Conservation (phyloP, 2,329 filamentous ascomycete genomes). For the Ascochyta rabiei region DNA sequence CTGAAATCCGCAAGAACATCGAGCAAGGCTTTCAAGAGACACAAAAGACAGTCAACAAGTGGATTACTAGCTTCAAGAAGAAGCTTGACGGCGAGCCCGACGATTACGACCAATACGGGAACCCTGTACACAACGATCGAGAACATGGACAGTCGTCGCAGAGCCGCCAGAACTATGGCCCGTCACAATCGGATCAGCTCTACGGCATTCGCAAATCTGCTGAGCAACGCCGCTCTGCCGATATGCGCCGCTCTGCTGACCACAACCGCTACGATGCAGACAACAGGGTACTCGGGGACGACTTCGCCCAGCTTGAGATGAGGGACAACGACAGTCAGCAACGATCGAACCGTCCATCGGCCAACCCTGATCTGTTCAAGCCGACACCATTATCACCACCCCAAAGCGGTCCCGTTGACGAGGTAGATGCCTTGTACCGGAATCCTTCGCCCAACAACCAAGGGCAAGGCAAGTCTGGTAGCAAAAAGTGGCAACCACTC, state of each 20-base stretch:
- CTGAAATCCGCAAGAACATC: slow-evolving; percentile 89
- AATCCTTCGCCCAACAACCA: slow-evolving; percentile 45
- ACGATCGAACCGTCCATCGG: slow-evolving; percentile 67
- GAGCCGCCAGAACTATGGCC: slow-evolving; percentile 47
- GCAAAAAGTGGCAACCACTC: slow-evolving; percentile 98
- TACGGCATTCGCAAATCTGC: slow-evolving; percentile 49
- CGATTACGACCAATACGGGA: slow-evolving; percentile 62
- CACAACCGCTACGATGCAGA: slow-evolving; percentile 94
- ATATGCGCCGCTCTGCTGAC: slow-evolving; percentile 76
- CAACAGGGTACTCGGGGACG: slow-evolving; percentile 85
- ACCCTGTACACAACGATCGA: slow-evolving; percentile 29
- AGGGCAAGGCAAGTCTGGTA: slow-evolving; percentile 55
- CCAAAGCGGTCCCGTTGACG: slow-evolving; percentile 71
- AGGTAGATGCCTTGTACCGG: slow-evolving; percentile 77
- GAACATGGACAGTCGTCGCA: slow-evolving; percentile 31
- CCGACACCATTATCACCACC: slow-evolving; percentile 61
- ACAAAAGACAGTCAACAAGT: slow-evolving; percentile 88
- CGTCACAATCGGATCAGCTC: slow-evolving; percentile 49
- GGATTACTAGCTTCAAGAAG: slow-evolving; percentile 92
- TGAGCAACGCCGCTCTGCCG: slow-evolving; percentile 70
- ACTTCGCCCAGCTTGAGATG: slow-evolving; percentile 74
- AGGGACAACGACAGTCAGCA: slow-evolving; percentile 64
- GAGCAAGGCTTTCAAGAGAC: slow-evolving; percentile 95
- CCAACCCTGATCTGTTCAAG: slow-evolving; percentile 83
- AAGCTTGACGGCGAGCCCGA: slow-evolving; percentile 87